A percentile compares a stretch with the other conserved stretches of the same genome.
phyloP scores from a whole-genome alignment of 1,139 yeast species.

The Kurtzmaniella quercitrusa region DNA sequence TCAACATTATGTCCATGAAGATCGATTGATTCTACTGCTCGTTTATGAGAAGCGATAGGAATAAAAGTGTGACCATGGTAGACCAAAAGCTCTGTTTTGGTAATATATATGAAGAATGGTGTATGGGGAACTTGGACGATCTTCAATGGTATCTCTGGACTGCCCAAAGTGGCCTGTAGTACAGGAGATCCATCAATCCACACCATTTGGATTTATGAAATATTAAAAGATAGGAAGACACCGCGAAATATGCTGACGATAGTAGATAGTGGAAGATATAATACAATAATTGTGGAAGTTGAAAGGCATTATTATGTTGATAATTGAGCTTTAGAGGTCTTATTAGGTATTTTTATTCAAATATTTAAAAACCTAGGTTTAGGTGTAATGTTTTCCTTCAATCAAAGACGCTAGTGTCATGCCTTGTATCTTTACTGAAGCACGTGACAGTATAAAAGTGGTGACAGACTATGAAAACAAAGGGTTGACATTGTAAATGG shows the following conservation, averaged over 20 bases:
- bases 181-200: constrained; percentile 37
- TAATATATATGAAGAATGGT: constrained; percentile 30
- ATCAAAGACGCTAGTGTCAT: too few relatives aligned
- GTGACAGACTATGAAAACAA: too few relatives aligned
- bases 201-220: constrained; percentile 21
- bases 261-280: not conserved
- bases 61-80: constrained; percentile 29
- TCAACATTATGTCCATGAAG: constrained; percentile 30
- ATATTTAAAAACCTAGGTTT: too few relatives aligned
- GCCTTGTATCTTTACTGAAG: too few relatives aligned
- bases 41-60: constrained; percentile 30
- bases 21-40: constrained; percentile 28
- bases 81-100: constrained; percentile 24
- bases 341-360: too few relatives aligned
- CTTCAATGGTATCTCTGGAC: constrained; percentile 20
- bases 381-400: too few relatives aligned
- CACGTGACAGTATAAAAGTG: too few relatives aligned
- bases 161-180: constrained; percentile 25
- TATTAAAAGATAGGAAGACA: not conserved
- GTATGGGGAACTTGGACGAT: constrained; percentile 31
- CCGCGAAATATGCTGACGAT: not conserved
- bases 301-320: too few relatives aligned
- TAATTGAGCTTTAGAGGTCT: too few relatives aligned
- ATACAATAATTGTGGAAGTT: too few relatives aligned
- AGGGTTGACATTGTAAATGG: too few relatives aligned